phyloP scores from a whole-genome alignment of 2,329 filamentous ascomycete species.

The Fusarium xylarioides region DNA sequence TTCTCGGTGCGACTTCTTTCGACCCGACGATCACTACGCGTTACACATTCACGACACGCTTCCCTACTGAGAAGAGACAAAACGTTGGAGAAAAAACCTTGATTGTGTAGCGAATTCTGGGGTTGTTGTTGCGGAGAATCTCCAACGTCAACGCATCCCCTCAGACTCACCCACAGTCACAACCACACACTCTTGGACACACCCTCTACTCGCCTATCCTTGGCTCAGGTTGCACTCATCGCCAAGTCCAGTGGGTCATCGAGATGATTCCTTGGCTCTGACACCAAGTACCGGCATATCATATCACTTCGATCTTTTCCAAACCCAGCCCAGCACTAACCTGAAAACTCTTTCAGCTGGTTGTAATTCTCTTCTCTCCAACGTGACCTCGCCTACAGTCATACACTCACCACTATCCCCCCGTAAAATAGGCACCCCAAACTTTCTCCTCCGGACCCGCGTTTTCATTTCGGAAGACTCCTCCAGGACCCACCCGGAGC shows the following conservation, averaged over 20 bases:
- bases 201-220: background rate
- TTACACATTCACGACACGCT: background rate
- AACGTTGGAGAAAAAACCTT: slow-evolving; percentile 13
- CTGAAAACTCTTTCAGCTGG: background rate
- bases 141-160: background rate
- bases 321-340: background rate
- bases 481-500: slow-evolving; percentile 28
- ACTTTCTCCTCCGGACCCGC: slow-evolving; percentile 23
- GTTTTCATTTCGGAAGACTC: slow-evolving; percentile 22
- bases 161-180: background rate
- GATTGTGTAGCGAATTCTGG: slow-evolving; percentile 26
- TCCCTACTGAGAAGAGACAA: background rate
- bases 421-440: background rate
- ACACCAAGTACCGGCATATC: slow-evolving; percentile 11
- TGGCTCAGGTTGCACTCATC: slow-evolving; percentile 12
- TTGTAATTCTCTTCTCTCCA: background rate
- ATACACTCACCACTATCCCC: background rate
- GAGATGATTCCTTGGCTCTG: slow-evolving; percentile 14
- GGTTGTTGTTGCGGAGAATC: slow-evolving; percentile 12
- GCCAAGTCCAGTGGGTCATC: slow-evolving; percentile 22
- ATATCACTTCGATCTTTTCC: background rate
- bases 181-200: background rate
- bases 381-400: slow-evolving; percentile 3
- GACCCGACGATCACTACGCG: slow-evolving; percentile 27
- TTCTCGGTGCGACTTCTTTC: slow-evolving; percentile 33